Base-by-base conservation (phyloP, 2,329 filamentous ascomycete species). In the Emericellopsis cladophorae region DNA sequence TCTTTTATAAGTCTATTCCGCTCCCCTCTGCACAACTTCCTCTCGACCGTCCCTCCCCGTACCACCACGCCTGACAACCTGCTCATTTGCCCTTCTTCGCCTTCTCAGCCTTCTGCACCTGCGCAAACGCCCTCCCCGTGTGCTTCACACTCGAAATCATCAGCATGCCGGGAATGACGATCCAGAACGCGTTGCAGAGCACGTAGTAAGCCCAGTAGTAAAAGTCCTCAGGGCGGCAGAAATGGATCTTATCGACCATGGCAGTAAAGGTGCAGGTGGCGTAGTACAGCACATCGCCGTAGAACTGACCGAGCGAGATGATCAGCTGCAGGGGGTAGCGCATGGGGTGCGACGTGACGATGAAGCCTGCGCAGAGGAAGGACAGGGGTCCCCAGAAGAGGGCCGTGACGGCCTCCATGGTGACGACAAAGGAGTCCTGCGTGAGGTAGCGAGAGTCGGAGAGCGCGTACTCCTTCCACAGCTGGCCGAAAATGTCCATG, bases 381-480 rank as follows among this genome's bases (percentile, higher is more conserved):
- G 67, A 74, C 34, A 74, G 52, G 2, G 72, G 71, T 2, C 72
- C 72, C 70, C 71, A 75, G 49, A 59, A 56, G 33, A 67, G 51
- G 29, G 71, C 70, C 7, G 72, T 75, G 42, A 74, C 52, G 42
- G 66, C 58, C 53, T 76, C 71, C 69, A 75, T 74, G 48, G 62
- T 66, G n/a, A 73, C 58, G n/a, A 72, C 56, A 47, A 76, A 74
- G 16, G 67, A 51, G 49, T 76, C 68, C 12, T 58, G 61, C 2
- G 65, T 70, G 36, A 75, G 57, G 51, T 76, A 76, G 46, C 72
- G 66, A 4, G 69, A 74, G 53, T 76, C 72, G 8, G 68, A 71
- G 31, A 74, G 61, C 3, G 72, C 64, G 55, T 76, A 75, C 48
- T 76, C 72, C 50, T 74, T 76, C 72, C 72, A 76, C 1, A 73